Conservation (phyloP, 2,329 filamentous ascomycete species). For the Hymenoscyphus albidus region DNA sequence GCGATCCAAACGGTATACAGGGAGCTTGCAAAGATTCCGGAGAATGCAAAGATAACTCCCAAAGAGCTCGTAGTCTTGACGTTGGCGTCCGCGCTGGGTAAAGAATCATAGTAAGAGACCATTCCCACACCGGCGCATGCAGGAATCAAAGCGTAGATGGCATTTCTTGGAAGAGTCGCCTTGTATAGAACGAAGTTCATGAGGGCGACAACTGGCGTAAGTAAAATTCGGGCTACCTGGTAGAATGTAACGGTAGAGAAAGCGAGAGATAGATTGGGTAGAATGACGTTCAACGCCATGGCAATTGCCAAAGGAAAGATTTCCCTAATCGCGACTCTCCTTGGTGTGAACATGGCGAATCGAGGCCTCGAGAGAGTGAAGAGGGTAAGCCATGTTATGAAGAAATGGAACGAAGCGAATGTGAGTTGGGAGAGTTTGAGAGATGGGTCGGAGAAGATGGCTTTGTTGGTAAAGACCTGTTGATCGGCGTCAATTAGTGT, state of each 20-base stretch:
- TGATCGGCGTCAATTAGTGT: background rate
- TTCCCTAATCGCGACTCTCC: slow-evolving; percentile 50
- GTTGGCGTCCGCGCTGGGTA: slow-evolving; percentile 43
- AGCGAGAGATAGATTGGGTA: slow-evolving; percentile 64
- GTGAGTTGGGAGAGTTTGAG: slow-evolving; percentile 60
- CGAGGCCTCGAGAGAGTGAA: slow-evolving; percentile 55
- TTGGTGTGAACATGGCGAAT: slow-evolving; percentile 56
- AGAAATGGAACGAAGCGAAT: slow-evolving; percentile 67
- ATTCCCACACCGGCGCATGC: slow-evolving; percentile 62
- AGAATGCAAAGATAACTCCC: slow-evolving; percentile 62
- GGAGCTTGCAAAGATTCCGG: slow-evolving; percentile 60
- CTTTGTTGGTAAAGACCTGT: slow-evolving; percentile 62
- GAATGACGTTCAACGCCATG: slow-evolving; percentile 66
- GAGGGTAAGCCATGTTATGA: slow-evolving; percentile 62
- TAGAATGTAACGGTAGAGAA: slow-evolving; percentile 68
- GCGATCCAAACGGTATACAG: slow-evolving; percentile 68
- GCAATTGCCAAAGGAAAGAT: slow-evolving; percentile 62
- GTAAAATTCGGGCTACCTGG: slow-evolving; percentile 63
- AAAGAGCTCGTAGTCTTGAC: slow-evolving; percentile 53
- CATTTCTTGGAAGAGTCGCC: slow-evolving; percentile 50
- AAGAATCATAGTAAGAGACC: slow-evolving; percentile 66
- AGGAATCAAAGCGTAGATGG: slow-evolving; percentile 50
- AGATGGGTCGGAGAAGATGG: slow-evolving; percentile 60
- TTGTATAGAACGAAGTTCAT: slow-evolving; percentile 62
- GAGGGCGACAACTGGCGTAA: slow-evolving; percentile 61